Evolutionary conservation across 352 stramenopile species (phyloP), one percentile per base, ranked within the genome.

Genomic region (Phytopythium sindhum): DNA sequence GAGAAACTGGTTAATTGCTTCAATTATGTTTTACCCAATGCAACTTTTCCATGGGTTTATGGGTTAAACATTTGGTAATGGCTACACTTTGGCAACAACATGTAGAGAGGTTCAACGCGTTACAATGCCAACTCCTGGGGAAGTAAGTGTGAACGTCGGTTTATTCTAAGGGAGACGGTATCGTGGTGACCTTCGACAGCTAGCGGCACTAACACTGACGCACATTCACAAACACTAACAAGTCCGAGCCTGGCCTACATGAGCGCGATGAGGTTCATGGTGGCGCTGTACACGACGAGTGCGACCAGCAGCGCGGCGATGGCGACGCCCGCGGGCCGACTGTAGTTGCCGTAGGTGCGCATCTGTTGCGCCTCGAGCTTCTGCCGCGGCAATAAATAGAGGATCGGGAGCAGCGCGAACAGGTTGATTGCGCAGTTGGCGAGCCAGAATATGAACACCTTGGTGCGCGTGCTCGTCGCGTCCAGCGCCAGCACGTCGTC

Each of bases 311-410:
- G 42, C 42, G 65, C 29, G 9, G 60, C 53, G 37, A 89, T 70
- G 24, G 64, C 64, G 12, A 88, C 60, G 15, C 76, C 77, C 33
- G 74, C 79, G 0, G 61, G 45, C 41, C 73, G 77, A 63, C 64
- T 86, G 64, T 70, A 78, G 14, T 74, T 67, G 24, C 80, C 77
- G 56, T 86, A 85, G 24, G 75, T 79, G 44, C 75, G 80, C 73
- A 86, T 84, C 61, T 87, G 74, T 61, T 87, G 80, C 1, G 78
- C 77, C 24, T 89, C 78, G 11, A 86, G 69, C 72, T 86, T 88
- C 69, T 89, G 77, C 21, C 71, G 66, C 41, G 80, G 80, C 57
- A 86, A 82, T 80, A 89, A 82, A 82, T 84, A 86, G 35, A 86
- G 55, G 52, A 87, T 87, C 29, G 80, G 77, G 52, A 75, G 53